Conservation (phyloP, 192 early-diverging fungal genomes). For the Phycomyces blakesleeanus region DNA sequence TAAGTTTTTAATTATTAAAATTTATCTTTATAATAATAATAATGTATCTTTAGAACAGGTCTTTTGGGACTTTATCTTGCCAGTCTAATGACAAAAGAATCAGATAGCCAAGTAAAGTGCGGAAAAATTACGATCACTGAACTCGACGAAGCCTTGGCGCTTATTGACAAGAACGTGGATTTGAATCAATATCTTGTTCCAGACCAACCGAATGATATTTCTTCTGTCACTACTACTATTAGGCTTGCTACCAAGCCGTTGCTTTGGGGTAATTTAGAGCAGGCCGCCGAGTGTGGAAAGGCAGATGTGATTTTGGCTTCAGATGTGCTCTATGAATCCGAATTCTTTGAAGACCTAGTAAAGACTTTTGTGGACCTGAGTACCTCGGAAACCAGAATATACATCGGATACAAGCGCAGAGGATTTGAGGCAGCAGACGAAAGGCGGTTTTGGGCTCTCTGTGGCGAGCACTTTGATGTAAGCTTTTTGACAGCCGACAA, state of each 20-base stretch:
- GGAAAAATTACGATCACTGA: constrained; percentile 38
- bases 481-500: neutral
- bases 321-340: constrained; percentile 45
- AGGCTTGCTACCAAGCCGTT: constrained; percentile 8
- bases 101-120: neutral
- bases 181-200: constrained; percentile 22
- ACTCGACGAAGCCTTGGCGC: constrained; percentile 36
- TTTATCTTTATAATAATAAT: too few relatives aligned
- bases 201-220: neutral
- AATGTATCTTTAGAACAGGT: constrained; percentile 33
- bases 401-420: constrained; percentile 45
- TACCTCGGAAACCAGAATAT: constrained; percentile 29
- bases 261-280: constrained; percentile 19
- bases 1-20: too few relatives aligned
- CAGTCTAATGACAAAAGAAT: constrained; percentile 15
- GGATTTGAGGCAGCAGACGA: constrained; percentile 28
- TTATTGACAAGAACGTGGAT: constrained; percentile 38
- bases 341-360: constrained; percentile 29
- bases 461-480: constrained; percentile 23
- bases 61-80: constrained; percentile 41
- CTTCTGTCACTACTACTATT: too few relatives aligned
- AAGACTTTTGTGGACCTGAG: constrained; percentile 38
- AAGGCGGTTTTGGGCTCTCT: constrained; percentile 30
- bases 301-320: constrained; percentile 47
- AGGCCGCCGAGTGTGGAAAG: neutral